Evolutionary conservation across 2,329 filamentous ascomycete species (phyloP).

Genomic region (Xylariales sp.): DNA sequence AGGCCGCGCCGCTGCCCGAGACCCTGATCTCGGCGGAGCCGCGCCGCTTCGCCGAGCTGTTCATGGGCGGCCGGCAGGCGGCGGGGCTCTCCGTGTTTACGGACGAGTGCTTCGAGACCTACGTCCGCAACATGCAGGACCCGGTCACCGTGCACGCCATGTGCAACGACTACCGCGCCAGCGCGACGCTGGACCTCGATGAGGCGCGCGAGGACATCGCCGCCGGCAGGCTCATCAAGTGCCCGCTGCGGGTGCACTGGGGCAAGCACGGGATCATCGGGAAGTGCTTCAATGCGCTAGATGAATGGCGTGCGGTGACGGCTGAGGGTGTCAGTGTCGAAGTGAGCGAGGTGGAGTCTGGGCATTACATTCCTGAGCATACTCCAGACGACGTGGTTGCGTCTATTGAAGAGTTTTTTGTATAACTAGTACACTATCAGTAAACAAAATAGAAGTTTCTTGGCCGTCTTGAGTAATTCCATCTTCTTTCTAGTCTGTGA

Average conservation of each 20-base stretch:
- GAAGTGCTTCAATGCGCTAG: slow-evolving; percentile 40
- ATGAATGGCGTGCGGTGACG: slow-evolving; percentile 46
- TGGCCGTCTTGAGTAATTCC: too few species aligned
- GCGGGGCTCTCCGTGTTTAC: slow-evolving; percentile 30
- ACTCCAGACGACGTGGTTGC: slow-evolving; percentile 39
- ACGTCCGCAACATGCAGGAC: slow-evolving; percentile 36
- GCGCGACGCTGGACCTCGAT: slow-evolving; percentile 46
- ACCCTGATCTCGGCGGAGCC: slow-evolving; percentile 35
- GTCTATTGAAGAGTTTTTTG: slow-evolving; percentile 35
- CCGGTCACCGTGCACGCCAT: slow-evolving; percentile 38
- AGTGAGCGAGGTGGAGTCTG: slow-evolving; percentile 38
- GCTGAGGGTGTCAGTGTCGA: slow-evolving; percentile 27
- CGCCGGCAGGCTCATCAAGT: slow-evolving; percentile 36
- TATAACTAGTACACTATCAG: too few species aligned
- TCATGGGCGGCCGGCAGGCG: slow-evolving; percentile 33
- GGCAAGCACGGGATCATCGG: slow-evolving; percentile 44
- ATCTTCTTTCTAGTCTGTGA: too few species aligned
- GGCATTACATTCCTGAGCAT: slow-evolving; percentile 49
- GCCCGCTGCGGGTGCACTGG: slow-evolving; percentile 46
- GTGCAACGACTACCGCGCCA: slow-evolving; percentile 54
- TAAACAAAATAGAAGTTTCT: too few species aligned
- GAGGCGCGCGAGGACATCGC: slow-evolving; percentile 40
- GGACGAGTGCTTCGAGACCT: slow-evolving; percentile 30
- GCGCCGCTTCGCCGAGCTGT: slow-evolving; percentile 34
- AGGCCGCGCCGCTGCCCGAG: slow-evolving; percentile 46